Evolutionary conservation across 345 rosid genomes (phyloP).

Genomic region (Populus alba): DNA sequence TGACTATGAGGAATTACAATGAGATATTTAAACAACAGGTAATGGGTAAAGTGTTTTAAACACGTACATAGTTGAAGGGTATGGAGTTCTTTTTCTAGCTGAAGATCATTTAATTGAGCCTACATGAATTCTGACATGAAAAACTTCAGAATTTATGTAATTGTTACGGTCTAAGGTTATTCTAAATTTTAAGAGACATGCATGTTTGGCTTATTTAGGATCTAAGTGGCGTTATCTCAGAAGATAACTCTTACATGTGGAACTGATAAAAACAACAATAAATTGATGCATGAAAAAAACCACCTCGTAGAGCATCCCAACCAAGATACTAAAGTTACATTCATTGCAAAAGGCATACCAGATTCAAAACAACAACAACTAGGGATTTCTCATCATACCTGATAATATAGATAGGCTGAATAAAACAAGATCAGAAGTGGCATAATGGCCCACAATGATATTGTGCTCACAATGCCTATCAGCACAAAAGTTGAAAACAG

Average conservation of each 20-base stretch:
- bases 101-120: no score
- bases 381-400: constrained; percentile 34
- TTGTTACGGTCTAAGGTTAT: background rate
- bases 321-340: background rate
- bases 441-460: constrained; percentile 98
- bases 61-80: background rate
- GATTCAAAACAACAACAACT: background rate
- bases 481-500: constrained; percentile 86
- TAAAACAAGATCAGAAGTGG: constrained; percentile 91
- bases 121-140: background rate
- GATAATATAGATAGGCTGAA: constrained; percentile 86
- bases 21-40: background rate
- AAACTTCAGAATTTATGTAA: background rate
- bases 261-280: background rate
- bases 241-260: background rate
- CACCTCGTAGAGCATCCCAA: background rate
- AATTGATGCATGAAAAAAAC: background rate
- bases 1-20: background rate
- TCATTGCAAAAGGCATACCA: background rate
- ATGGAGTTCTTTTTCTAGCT: background rate
- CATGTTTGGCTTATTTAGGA: background rate
- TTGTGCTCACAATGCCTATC: constrained; percentile 93
- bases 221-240: background rate
- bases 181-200: background rate
- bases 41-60: background rate